Conservation (phyloP, 192 early-diverging fungal species). For the Pilaira anomala region DNA sequence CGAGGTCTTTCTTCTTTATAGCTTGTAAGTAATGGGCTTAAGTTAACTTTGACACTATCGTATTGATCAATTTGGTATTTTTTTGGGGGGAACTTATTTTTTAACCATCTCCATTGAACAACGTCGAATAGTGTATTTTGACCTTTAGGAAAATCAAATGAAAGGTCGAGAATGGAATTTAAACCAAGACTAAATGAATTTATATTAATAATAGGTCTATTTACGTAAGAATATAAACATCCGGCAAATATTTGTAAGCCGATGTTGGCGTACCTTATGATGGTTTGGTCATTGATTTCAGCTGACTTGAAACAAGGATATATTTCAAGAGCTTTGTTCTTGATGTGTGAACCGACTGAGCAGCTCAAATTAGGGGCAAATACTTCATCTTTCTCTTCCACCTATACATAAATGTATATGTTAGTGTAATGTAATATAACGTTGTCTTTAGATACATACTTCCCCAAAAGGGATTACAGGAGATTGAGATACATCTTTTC, state of each 20-base stretch:
- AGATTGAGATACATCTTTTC: too few relatives aligned
- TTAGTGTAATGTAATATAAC: too few relatives aligned
- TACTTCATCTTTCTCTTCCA: neutral
- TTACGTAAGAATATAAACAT: neutral
- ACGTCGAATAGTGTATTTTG: neutral
- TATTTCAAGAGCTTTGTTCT: neutral
- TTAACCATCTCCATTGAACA: neutral
- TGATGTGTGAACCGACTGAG: neutral
- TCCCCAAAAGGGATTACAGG: too few relatives aligned
- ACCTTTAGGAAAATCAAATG: neutral
- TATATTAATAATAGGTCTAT: neutral
- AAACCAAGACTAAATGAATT: neutral
- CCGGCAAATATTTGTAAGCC: neutral
- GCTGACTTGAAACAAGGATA: neutral
- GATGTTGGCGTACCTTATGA: neutral
- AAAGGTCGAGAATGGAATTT: neutral
- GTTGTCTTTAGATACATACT: too few relatives aligned
- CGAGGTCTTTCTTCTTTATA: neutral
- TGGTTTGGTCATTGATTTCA: neutral
- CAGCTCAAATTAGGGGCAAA: neutral
- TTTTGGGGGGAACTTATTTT: neutral
- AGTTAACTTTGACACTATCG: neutral
- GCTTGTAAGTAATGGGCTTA: neutral
- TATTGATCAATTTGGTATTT: neutral
- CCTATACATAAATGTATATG: neutral